Evolutionary conservation across 2,329 filamentous ascomycete genomes (phyloP).

Genomic region (Botryotinia narcissicola): DNA sequence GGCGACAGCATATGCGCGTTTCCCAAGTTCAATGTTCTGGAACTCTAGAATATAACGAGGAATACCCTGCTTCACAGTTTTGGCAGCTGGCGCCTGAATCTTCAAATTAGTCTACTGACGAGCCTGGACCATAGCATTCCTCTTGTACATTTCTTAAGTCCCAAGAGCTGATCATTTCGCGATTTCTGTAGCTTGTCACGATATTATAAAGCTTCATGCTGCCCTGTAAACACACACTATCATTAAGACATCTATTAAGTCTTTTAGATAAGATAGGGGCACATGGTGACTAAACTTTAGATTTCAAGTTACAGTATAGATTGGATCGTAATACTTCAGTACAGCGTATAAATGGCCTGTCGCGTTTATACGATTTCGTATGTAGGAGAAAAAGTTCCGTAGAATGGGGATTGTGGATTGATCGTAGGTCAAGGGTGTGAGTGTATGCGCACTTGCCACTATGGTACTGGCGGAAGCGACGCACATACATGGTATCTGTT

Average conservation of each 20-base stretch:
- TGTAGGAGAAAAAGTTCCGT: background rate
- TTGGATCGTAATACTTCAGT: background rate
- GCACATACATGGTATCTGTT: background rate
- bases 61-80: background rate
- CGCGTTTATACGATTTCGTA: background rate
- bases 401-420: background rate
- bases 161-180: background rate
- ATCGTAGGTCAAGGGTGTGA: background rate
- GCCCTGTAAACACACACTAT: too few relatives aligned
- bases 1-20: background rate
- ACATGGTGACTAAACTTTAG: background rate
- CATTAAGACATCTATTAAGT: conserved; percentile 7
- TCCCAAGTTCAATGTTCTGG: background rate
- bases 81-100: background rate
- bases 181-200: background rate
- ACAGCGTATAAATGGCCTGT: background rate
- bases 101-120: background rate
- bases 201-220: background rate
- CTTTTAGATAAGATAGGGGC: background rate
- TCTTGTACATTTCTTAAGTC: background rate
- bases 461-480: background rate
- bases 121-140: background rate
- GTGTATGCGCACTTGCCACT: background rate
- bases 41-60: background rate
- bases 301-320: background rate